Conservation (phyloP, 345 rosid genomes). For the Sonneratia caseolaris region DNA sequence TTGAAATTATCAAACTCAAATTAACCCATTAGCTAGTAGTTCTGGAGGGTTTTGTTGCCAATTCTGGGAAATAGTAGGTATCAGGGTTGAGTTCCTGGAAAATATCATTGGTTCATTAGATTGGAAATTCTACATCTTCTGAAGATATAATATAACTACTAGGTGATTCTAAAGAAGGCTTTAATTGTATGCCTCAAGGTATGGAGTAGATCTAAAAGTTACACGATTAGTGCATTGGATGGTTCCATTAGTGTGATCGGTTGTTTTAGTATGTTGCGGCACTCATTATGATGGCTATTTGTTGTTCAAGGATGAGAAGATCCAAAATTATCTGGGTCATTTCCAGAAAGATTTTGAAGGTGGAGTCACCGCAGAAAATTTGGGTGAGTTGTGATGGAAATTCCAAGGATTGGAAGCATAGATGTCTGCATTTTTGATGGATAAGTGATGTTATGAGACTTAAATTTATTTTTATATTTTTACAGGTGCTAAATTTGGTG, state of each 20-base stretch:
- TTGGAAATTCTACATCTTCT: neutral
- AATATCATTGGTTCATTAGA: neutral
- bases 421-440: constrained; percentile 1
- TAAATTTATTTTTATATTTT: constrained; percentile 11
- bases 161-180: neutral
- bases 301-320: constrained; percentile 55
- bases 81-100: constrained; percentile 3
- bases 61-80: neutral
- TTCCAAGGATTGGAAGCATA: neutral
- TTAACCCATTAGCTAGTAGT: neutral
- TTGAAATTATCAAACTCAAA: neutral
- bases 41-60: neutral
- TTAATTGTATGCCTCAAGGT: neutral
- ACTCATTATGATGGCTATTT: constrained; percentile 16
- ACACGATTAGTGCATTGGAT: neutral
- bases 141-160: neutral
- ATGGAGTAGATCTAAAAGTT: neutral
- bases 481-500: constrained; percentile 49
- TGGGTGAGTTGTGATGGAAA: constrained; percentile 25
- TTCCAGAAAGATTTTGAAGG: constrained; percentile 47
- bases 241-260: neutral
- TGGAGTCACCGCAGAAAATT: constrained; percentile 32
- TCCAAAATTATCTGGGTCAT: constrained; percentile 59
- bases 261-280: neutral
- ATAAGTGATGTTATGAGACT: constrained; percentile 8